Conservation (phyloP, 139 green algal species). For the Chlamydomonas incerta region DNA sequence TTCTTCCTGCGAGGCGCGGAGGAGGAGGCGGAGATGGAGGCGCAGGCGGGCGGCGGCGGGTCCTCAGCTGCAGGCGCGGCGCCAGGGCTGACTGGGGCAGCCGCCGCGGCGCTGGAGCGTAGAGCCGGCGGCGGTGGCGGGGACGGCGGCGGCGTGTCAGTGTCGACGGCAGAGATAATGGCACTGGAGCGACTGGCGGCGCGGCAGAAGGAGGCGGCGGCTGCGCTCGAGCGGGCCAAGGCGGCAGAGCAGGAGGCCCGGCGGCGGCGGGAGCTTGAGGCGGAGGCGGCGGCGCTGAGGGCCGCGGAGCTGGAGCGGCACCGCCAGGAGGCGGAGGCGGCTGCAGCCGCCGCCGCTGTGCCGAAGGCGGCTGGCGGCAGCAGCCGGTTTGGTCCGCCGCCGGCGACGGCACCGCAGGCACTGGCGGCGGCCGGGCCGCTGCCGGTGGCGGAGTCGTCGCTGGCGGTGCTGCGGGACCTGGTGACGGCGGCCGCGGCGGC, state of each 20-base stretch:
- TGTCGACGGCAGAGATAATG: constrained; percentile 25
- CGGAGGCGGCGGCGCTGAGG: neutral
- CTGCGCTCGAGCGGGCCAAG: neutral
- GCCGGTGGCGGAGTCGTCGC: neutral
- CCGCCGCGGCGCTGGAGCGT: neutral
- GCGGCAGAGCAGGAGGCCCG: neutral
- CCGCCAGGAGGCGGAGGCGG: neutral
- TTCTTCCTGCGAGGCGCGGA: constrained; percentile 21
- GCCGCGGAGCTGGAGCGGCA: neutral
- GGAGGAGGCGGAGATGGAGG: neutral
- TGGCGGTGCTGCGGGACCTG: constrained; percentile 20
- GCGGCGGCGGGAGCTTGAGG: neutral
- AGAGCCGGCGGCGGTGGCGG: neutral
- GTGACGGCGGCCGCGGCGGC: constrained; percentile 27
- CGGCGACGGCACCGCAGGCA: neutral
- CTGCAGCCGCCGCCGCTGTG: no score
- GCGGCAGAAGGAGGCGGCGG: constrained; percentile 14
- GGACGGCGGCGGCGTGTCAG: neutral
- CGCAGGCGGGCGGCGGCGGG: neutral
- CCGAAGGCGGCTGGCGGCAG: no score
- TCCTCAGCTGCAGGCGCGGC: constrained; percentile 15
- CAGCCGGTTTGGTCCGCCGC: no score
- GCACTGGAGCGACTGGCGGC: constrained; percentile 18
- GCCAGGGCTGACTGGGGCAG: neutral
- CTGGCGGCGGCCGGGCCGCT: neutral